Evolutionary conservation across 768 basidiomycete species (phyloP).

Genomic region (Lyophyllum decastes): DNA sequence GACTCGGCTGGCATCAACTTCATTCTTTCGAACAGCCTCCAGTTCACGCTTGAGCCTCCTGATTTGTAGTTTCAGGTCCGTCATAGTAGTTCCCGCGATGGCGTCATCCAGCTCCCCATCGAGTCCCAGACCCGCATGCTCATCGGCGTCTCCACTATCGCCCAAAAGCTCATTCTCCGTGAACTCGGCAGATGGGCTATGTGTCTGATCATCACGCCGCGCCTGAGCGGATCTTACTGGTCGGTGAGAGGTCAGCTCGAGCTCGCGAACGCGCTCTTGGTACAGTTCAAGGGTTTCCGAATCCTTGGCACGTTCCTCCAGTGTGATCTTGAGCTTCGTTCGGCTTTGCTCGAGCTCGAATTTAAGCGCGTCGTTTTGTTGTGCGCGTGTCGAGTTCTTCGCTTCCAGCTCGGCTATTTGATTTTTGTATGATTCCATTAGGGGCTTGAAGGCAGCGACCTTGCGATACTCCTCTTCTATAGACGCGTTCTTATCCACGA

Average conservation of each 20-base stretch:
- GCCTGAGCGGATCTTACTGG: constrained; percentile 33
- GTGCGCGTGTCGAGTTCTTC: constrained; percentile 62
- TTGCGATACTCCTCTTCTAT: constrained; percentile 93
- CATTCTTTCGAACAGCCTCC: constrained; percentile 69
- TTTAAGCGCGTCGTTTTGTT: constrained; percentile 71
- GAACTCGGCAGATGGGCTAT: constrained; percentile 15
- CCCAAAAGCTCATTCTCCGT: constrained; percentile 34
- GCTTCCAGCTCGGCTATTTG: constrained; percentile 83
- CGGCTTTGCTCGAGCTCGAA: constrained; percentile 79
- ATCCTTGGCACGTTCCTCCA: constrained; percentile 74
- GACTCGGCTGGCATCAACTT: constrained; percentile 73
- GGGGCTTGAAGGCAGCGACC: constrained; percentile 80
- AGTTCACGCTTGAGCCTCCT: constrained; percentile 82
- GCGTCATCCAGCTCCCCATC: constrained; percentile 89
- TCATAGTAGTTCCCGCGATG: constrained; percentile 82
- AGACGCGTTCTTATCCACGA: constrained; percentile 88
- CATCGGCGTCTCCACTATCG: constrained; percentile 29
- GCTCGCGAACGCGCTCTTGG: constrained; percentile 87
- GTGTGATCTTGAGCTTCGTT: constrained; percentile 65
- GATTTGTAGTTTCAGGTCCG: constrained; percentile 87
- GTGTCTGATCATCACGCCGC: constrained; percentile 19
- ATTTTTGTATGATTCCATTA: constrained; percentile 90
- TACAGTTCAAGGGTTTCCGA: constrained; percentile 85
- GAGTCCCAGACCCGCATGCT: constrained; percentile 58
- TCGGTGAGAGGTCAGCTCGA: constrained; percentile 70